phyloP scores from a whole-genome alignment of 352 stramenopile species.

The Discostella stelligera region DNA sequence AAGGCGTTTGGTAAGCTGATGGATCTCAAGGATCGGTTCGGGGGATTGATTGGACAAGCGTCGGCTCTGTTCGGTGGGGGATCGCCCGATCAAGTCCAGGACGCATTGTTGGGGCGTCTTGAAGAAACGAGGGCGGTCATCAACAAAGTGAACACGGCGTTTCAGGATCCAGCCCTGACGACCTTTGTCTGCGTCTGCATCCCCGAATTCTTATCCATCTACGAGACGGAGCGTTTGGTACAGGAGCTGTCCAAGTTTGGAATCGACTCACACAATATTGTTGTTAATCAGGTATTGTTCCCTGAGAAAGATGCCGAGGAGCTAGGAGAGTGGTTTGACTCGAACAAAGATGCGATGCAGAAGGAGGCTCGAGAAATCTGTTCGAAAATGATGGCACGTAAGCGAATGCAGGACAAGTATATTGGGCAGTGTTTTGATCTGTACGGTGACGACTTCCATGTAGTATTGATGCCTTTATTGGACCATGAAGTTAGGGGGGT shows the following conservation, averaged over 20 bases:
- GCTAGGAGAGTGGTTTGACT: constrained; percentile 83
- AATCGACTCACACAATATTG: constrained; percentile 99
- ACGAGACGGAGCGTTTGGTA: constrained; percentile 98
- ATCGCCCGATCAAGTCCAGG: constrained; percentile 68
- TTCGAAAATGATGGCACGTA: constrained; percentile 93
- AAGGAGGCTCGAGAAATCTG: constrained; percentile 85
- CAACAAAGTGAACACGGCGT: constrained; percentile 98
- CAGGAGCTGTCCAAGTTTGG: constrained; percentile 99
- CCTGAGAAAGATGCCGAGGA: constrained; percentile 88
- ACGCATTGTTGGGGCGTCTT: constrained; percentile 90
- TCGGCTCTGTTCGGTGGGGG: constrained; percentile 81
- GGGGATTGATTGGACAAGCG: constrained; percentile 85
- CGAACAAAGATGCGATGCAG: constrained; percentile 75
- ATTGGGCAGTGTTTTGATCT: constrained; percentile 99
- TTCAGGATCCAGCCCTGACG: constrained; percentile 97
- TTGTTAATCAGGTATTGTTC: constrained; percentile 99
- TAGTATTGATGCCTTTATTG: constrained; percentile 93
- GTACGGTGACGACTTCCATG: constrained; percentile 97
- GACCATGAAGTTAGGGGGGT: constrained; percentile 97
- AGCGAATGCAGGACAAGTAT: constrained; percentile 99
- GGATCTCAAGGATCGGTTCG: constrained; percentile 96
- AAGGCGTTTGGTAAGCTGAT: constrained; percentile 98
- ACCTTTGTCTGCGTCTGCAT: constrained; percentile 99
- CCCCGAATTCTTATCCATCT: constrained; percentile 99
- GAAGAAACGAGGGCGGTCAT: constrained; percentile 93